Evolutionary conservation across 208 protist species (phyloP).

Genomic region (Trypanosoma melophagium): DNA sequence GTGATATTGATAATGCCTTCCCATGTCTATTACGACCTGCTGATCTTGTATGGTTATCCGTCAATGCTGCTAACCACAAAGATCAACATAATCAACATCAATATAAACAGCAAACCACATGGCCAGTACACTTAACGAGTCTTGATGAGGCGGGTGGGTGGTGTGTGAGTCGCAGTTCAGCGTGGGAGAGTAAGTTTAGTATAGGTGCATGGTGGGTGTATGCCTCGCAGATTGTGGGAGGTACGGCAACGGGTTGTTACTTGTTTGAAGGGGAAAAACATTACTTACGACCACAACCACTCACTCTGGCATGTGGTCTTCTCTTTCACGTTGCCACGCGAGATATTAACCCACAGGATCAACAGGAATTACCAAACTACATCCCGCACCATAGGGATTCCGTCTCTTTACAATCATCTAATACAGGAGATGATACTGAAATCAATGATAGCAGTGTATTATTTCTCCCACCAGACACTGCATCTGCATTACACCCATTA

Average conservation of each 20-base stretch:
- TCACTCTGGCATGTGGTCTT: constrained; percentile 73
- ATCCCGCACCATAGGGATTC: not conserved
- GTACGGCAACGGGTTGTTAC: constrained; percentile 53
- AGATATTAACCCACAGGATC: constrained; percentile 19
- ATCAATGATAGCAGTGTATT: not conserved
- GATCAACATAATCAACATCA: not conserved
- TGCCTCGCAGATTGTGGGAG: constrained; percentile 69
- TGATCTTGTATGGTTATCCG: constrained; percentile 30
- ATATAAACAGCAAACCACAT: not conserved
- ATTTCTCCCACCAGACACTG: constrained; percentile 27
- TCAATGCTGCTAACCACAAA: not conserved
- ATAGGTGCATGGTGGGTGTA: constrained; percentile 96
- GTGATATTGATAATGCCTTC: constrained; percentile 93
- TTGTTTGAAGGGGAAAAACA: constrained; percentile 91
- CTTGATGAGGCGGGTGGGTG: constrained; percentile 89
- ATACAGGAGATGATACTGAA: not conserved
- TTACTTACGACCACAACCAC: constrained; percentile 78
- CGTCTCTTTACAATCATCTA: not conserved
- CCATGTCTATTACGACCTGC: constrained; percentile 94
- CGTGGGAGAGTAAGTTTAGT: constrained; percentile 95
- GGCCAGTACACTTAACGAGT: constrained; percentile 51
- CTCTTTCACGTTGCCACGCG: constrained; percentile 54
- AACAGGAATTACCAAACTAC: constrained; percentile 24
- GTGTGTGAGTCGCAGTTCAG: constrained; percentile 90
- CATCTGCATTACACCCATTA: constrained; percentile 22